A percentile compares a stretch with the other conserved stretches of the same genome.
Conservation (phyloP, 2,329 filamentous ascomycete genomes). For the Exophiala viscosa region DNA sequence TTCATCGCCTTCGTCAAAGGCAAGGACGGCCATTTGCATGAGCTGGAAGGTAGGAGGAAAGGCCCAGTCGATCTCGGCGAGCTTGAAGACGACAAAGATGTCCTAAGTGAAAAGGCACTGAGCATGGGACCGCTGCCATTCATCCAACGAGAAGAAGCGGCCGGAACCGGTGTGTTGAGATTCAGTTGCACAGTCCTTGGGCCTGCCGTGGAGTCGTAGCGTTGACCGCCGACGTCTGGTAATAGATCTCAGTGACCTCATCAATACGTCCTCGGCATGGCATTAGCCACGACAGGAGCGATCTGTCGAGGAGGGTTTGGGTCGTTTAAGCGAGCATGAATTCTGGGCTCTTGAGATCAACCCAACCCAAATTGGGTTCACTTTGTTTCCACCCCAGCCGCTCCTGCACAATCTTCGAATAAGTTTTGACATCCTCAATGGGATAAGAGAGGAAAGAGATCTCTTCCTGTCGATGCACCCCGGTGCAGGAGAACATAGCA, state of each 20-base stretch:
- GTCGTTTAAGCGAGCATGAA: slow-evolving; percentile 26
- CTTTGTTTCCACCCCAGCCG: slow-evolving; percentile 41
- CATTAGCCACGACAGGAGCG: neutral
- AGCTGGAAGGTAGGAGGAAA: slow-evolving; percentile 34
- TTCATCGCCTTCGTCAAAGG: slow-evolving; percentile 37
- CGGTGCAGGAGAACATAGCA: slow-evolving; percentile 41
- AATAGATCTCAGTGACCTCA: too few relatives aligned
- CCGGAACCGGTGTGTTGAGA: slow-evolving; percentile 14
- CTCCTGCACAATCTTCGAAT: slow-evolving; percentile 37
- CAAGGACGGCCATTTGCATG: slow-evolving; percentile 34
- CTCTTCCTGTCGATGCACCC: slow-evolving; percentile 38
- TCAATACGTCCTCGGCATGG: too few relatives aligned
- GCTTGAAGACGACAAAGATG: slow-evolving; percentile 32
- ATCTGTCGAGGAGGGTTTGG: neutral
- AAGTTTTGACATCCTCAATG: slow-evolving; percentile 39
- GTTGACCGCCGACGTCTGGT: neutral
- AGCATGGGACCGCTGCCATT: slow-evolving; percentile 30
- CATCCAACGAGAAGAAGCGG: slow-evolving; percentile 26
- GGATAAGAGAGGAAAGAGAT: slow-evolving; percentile 37
- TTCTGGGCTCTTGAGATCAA: slow-evolving; percentile 39
- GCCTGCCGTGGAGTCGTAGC: slow-evolving; percentile 13
- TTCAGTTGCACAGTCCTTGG: slow-evolving; percentile 27
- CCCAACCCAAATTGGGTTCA: slow-evolving; percentile 41
- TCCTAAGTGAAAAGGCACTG: slow-evolving; percentile 31
- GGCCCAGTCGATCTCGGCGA: slow-evolving; percentile 32